These are phyloP conservation scores for bread wheat (Triticum aestivum) DNA, from an alignment of 176 grass and related monocot species.

Conservation along the genomic window IWGSC_CS_RefSeq_v2.1 NC_057798.1:258185695-258186194, in stretches of 20 bases:
- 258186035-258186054: too few species aligned
- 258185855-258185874: background rate
- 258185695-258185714: background rate
- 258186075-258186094: too few species aligned
- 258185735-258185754: background rate
- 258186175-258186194: too few species aligned
- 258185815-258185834: background rate
- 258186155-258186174: too few species aligned
- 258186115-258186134: too few species aligned
- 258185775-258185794: background rate
- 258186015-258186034: too few species aligned
- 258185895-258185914: background rate
- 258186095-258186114: too few species aligned
- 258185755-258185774: slow-evolving; percentile 2
- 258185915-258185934: slow-evolving; percentile 5
- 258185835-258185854: background rate
- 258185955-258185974: background rate
- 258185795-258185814: background rate
- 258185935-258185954: background rate
- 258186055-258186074: too few species aligned
- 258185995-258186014: too few species aligned
- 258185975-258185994: too few species aligned
- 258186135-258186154: too few species aligned
- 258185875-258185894: background rate
- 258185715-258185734: background rate